Evolutionary conservation across 371 early-diverging fungal genomes (phyloP), one percentile per base, ranked within the genome.

Genomic region (Zychaea mexicana): DNA sequence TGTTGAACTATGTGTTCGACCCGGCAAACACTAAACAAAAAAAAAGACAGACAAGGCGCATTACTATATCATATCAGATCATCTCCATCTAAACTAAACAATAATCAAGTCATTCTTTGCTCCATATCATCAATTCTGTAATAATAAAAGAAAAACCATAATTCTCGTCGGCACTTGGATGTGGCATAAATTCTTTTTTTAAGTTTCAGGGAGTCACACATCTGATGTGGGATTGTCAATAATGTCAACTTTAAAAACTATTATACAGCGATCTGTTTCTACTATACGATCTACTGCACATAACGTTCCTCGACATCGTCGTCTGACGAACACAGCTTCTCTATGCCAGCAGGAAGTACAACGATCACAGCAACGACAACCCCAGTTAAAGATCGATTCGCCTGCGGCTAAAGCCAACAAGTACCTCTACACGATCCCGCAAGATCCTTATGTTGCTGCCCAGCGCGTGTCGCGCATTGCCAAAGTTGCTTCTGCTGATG

Each of bases 1-100:
- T 69, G 65, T 65, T 30, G 60, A 58, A 28, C 59, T 42, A 30
- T 58, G 42, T 45, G 30, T 58, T 33, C 59, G 59, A 39, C 26
- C 49, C 24, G 24, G 9, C 9, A 49, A 49, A 49, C 22, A 22
- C n/a, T 49, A 49, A 49, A n/a, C n/a, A n/a, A n/a, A n/a, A n/a
- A n/a, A n/a, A n/a, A n/a, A n/a, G n/a, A n/a, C n/a, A n/a, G n/a
- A n/a, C n/a, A n/a, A n/a, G n/a, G n/a, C n/a, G n/a, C n/a, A n/a
- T n/a, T n/a, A n/a, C n/a, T 36, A 2, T 36, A 36, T 36, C 2
- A 36, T 36, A n/a, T n/a, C n/a, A n/a, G n/a, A n/a, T n/a, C n/a
- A n/a, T n/a, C n/a, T n/a, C n/a, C n/a, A n/a, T n/a, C n/a, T n/a
- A n/a, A n/a, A n/a, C n/a, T n/a, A n/a, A n/a, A n/a, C n/a, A n/a